Conservation (phyloP, 1,139 yeast species). For the Magnusiomyces sp. region DNA sequence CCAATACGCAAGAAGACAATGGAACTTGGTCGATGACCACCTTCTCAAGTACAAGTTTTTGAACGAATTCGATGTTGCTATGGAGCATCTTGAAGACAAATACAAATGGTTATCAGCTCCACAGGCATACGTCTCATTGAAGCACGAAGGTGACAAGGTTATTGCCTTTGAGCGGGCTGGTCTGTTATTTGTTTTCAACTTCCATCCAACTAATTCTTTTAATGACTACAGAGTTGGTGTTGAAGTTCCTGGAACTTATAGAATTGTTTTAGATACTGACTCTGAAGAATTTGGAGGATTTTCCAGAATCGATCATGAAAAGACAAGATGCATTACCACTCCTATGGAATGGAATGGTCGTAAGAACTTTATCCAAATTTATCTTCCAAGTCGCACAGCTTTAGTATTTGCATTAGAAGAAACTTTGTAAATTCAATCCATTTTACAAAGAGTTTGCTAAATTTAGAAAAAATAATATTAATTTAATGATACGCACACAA, state of each 20-base stretch:
- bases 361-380: slow-evolving; percentile 66
- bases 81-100: slow-evolving; percentile 66
- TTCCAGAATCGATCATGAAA: slow-evolving; percentile 52
- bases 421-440: not conserved
- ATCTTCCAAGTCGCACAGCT: slow-evolving; percentile 77
- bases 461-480: not conserved
- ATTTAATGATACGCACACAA: not conserved
- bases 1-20: slow-evolving; percentile 92
- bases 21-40: slow-evolving; percentile 73
- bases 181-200: slow-evolving; percentile 74
- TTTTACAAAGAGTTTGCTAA: not conserved
- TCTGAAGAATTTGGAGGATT: slow-evolving; percentile 72
- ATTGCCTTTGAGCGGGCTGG: slow-evolving; percentile 85
- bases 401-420: slow-evolving; percentile 48
- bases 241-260: slow-evolving; percentile 67
- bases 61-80: slow-evolving; percentile 70
- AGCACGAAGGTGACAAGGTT: slow-evolving; percentile 82
- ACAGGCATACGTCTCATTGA: slow-evolving; percentile 81
- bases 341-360: slow-evolving; percentile 76
- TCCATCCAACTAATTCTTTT: slow-evolving; percentile 76
- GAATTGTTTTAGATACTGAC: slow-evolving; percentile 70
- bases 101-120: slow-evolving; percentile 68
- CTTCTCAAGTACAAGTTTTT: slow-evolving; percentile 70
- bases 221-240: slow-evolving; percentile 87
- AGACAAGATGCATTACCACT: slow-evolving; percentile 46